These are phyloP conservation scores for Adansonia grandidieri DNA, from an alignment of 441 rosid genomes.

Conservation along the genomic window DNA sequence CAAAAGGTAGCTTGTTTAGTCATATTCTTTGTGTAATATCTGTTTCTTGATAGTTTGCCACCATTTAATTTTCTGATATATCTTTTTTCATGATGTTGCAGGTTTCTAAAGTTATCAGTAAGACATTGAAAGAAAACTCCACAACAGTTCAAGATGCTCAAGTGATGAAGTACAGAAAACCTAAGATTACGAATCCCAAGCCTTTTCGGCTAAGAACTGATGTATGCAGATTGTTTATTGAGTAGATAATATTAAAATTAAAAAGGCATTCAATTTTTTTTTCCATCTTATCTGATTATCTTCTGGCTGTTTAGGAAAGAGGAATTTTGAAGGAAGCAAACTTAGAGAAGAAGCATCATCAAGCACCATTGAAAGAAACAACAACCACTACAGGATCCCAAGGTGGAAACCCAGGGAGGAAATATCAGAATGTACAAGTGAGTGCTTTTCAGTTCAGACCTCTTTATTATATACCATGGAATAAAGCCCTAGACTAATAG, in stretches of 20 bases:
- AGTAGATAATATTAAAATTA: not conserved
- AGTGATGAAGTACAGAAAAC: conserved; percentile 56
- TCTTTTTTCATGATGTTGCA: conserved; percentile 33
- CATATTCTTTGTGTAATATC: conserved; percentile 4
- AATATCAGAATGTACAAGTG: conserved; percentile 37
- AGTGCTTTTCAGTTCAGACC: conserved; percentile 6
- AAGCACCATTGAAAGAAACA: conserved; percentile 45
- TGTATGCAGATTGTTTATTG: conserved; percentile 46
- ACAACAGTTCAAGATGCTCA: conserved; percentile 30
- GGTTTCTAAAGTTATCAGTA: conserved; percentile 42
- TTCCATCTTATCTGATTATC: conserved; percentile 25
- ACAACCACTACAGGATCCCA: conserved; percentile 26
- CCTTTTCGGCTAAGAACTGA: conserved; percentile 91
- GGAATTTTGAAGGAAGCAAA: conserved; percentile 72
- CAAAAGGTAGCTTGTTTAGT: conserved; percentile 41
- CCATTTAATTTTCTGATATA: conserved; percentile 20
- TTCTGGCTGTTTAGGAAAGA: conserved; percentile 56
- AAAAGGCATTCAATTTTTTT: not conserved
- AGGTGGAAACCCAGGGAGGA: conserved; percentile 34
- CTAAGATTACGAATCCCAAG: conserved; percentile 83
- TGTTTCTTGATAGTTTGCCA: not conserved
- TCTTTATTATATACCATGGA: conserved; percentile 4
- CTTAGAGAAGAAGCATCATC: conserved; percentile 55
- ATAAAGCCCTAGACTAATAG: conserved; percentile 2
- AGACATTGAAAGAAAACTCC: conserved; percentile 46